Base-by-base conservation (phyloP, 2,329 filamentous ascomycete species). In the Xylaria sp. region DNA sequence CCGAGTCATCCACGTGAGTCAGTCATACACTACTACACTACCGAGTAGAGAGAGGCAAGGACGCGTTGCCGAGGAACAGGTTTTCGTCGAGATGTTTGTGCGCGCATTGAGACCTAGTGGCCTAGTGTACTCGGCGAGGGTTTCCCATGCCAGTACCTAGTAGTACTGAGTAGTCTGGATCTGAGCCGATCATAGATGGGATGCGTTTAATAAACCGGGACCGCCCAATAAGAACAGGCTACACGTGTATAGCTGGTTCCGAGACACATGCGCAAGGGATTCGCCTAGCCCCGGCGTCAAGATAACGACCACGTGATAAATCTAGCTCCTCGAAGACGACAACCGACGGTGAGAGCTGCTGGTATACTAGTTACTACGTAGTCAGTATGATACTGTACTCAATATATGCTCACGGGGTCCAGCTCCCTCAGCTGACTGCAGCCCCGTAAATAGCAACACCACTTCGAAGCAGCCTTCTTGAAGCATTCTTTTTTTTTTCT, bases 271-370 rank as follows among this genome's bases (percentile, higher is more conserved):
- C 32, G 47, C 57, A 69, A 69, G 66, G 66, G 53, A 54, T 59
- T 65, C 66, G 66, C 66, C 66, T 65, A 42, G 62, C 65, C 66
- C 66, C 66, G 66, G 53, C 59, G 62, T 55, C 58, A 48, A 58
- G 32, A 50, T 48, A 40, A 10, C 9, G 58, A 42, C 62, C 66
- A 69, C 62, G 66, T 65, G 66, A 69, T 42, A 40, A 44, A 48
- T 3, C 35, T 59, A 62, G 42, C 44, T 63, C 37, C 63, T 51
- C 37, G 21, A 35, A 54, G 50, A 48, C 27, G 35, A 61, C 64
- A 25, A 25, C 35, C 29, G 29, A 60, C 44, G 47, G 37, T 42
- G 65, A 63, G 47, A 25, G 42, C 53, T 35, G 10, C 32, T 6
- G 8, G 32, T 9, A 35, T 35, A 35, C 32, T 35, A 9, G 32